Evolutionary conservation across 78 protist species (phyloP), one percentile per base, ranked within the genome.

Genomic region (Protostelium mycophagum): DNA sequence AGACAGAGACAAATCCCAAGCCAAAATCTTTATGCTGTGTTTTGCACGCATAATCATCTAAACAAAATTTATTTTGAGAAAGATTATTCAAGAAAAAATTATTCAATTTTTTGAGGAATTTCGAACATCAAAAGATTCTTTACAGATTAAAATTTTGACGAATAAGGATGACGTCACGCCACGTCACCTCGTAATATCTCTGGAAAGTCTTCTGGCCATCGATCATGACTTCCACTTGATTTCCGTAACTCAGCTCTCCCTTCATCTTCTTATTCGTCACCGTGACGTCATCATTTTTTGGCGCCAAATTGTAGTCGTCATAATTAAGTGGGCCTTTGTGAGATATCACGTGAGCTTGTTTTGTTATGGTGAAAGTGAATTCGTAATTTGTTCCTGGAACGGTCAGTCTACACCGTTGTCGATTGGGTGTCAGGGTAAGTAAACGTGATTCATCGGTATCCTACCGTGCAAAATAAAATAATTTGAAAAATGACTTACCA

Each of bases 141-240:
- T 16, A 25, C 73, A 16, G 16, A 51, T 51, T 16, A 51, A 51
- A 51, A 51, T 51, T 51, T 51, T n/a, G n/a, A n/a, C n/a, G n/a
- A n/a, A n/a, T n/a, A n/a, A n/a, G n/a, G n/a, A n/a, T n/a, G n/a
- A n/a, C n/a, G n/a, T n/a, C n/a, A n/a, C n/a, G n/a, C n/a, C n/a
- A n/a, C n/a, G n/a, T n/a, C 28, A 87, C 38, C 51, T 91, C 92
- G 88, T 73, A 94, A 36, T 94, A 94, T 85, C 94, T 73, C 88
- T 93, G 91, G 89, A 94, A 94, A 31, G 96, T 94, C 84, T 94
- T 94, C 36, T 90, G 83, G 29, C 96, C 96, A 86, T 94, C 96
- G 5, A 94, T 94, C 31, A 91, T 84, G 29, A 94, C 90, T 86
- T 94, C 96, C 28, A 88, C 94, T 31, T 91, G 85, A 63, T 94